Evolutionary conservation across 768 basidiomycete species (phyloP), one percentile per base, ranked within the genome.

Genomic region (Amanita molliuscula): DNA sequence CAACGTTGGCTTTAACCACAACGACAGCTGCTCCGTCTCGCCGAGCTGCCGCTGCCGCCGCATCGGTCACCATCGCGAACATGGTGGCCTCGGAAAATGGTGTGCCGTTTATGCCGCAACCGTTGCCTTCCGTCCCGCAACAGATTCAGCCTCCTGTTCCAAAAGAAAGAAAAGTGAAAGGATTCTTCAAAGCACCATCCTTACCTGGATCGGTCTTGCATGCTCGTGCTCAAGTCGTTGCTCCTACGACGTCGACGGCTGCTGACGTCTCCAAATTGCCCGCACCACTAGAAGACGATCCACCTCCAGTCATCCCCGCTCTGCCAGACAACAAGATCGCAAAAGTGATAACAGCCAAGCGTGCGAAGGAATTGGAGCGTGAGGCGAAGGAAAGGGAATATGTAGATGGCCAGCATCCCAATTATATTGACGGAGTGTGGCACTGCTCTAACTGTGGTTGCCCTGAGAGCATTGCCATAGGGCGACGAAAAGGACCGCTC

Each of bases 381-480:
- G 86, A 88, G 59, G 87, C 88, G 18, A 90, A 89, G 63, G 85
- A 88, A 63, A 82, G 74, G 60, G 88, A 88, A 64, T 88, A 82
- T 60, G 82, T 81, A 35, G 84, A 90, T 58, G 84, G 87, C 6
- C 86, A 88, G 60, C 88, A 88, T 58, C 74, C 82, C 34, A 88
- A 90, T 61, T 73, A 78, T 57, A 84, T 92, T 61, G 71, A 92
- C 56, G 90, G 88, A 1, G 74, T 88, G 3, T 96, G 93, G 93
- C 89, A 92, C 67, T 97, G 93, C 61, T 91, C 89, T 16, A 95
- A 92, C 60, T 96, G 90, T 58, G 93, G 93, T 4, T 88, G 88
- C 61, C 93, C 93, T 0, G 91, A 90, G 60, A 79, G 69, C 57
- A 82, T 95, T 51, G 88, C 90, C 2, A 70, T 91, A 37, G 92